Base-by-base conservation (phyloP, 805 yeast genomes). In the Starmerella asiatica region DNA sequence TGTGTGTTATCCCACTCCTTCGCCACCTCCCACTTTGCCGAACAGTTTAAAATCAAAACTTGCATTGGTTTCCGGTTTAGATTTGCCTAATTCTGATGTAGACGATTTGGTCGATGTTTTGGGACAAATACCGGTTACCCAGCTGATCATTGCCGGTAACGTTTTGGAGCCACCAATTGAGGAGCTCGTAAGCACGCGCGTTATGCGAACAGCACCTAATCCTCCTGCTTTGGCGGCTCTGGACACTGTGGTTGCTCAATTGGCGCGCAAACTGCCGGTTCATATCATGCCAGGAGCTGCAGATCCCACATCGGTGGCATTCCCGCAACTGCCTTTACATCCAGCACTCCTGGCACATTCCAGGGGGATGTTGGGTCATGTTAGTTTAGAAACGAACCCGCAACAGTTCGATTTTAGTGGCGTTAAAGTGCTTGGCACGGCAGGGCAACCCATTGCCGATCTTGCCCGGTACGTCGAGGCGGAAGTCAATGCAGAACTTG, bases 271-370 rank as follows among this genome's bases (percentile, higher is more conserved):
- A 2, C 59, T 84, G 15, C 79, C 93, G 0, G 75, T 86, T 5
- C 71, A 78, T 32, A 51, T 91, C 2, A 68, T 91, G 75, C 94
- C 98, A 0, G 97, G 98, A 4, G 69, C 63, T 6, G 60, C 67
- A 3, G 98, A 91, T 56, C 94, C 96, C 0, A 75, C 83, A n/a
- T 93, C 81, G 45, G 29, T 70, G 15, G 71, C 86, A 36, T 59
- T 84, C 42, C 98, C 98, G 1, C 96, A 91, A 58, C 94, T 80
- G 56, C 80, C 93, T 2, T 55, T 91, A n/a, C 95, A 88, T 56
- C 65, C 65, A 38, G 78, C 93, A 0, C 66, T 88, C 41, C 76
- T 91, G 51, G 62, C 65, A 3, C 54, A 57, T 12, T 62, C 70
- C 17, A 60, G 66, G 28, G 56, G 60, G 5, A 68, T 64, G 46